Conservation (phyloP, 768 basidiomycete genomes). For the Cubamyces sp. region DNA sequence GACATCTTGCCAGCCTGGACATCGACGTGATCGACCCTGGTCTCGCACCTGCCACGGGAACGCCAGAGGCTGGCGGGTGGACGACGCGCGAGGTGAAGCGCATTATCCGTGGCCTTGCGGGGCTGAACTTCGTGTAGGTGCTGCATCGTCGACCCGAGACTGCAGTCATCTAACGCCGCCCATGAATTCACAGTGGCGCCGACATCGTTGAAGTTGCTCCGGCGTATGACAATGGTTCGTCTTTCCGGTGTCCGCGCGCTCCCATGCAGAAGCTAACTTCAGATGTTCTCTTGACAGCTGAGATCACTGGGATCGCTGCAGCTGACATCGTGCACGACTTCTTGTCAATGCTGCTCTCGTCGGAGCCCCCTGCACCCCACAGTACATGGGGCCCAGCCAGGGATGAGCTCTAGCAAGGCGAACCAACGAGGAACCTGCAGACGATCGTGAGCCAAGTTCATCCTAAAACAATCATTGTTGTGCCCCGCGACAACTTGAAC, state of each 20-base stretch:
- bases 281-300: slow-evolving; percentile 43
- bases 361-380: slow-evolving; percentile 41
- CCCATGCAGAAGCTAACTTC: not conserved
- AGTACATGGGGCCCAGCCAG: slow-evolving; percentile 17
- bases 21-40: slow-evolving; percentile 87
- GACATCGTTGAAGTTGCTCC: slow-evolving; percentile 79
- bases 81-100: slow-evolving; percentile 81
- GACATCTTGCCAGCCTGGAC: slow-evolving; percentile 54
- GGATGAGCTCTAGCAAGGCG: slow-evolving; percentile 27
- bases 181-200: slow-evolving; percentile 50
- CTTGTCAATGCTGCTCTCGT: slow-evolving; percentile 58
- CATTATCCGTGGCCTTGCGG: slow-evolving; percentile 77
- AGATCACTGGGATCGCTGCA: slow-evolving; percentile 69
- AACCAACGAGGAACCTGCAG: not conserved
- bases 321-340: slow-evolving; percentile 74
- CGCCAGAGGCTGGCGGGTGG: slow-evolving; percentile 86
- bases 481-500: too few relatives aligned
- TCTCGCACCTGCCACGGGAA: slow-evolving; percentile 81
- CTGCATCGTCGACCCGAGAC: too few relatives aligned
- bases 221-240: slow-evolving; percentile 69
- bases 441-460: too few relatives aligned
- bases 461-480: too few relatives aligned
- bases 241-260: not conserved
- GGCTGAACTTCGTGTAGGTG: slow-evolving; percentile 78
- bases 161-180: too few relatives aligned